Conservation (phyloP, 177 flowering plant genomes). For the Vitis hybrid region DNA sequence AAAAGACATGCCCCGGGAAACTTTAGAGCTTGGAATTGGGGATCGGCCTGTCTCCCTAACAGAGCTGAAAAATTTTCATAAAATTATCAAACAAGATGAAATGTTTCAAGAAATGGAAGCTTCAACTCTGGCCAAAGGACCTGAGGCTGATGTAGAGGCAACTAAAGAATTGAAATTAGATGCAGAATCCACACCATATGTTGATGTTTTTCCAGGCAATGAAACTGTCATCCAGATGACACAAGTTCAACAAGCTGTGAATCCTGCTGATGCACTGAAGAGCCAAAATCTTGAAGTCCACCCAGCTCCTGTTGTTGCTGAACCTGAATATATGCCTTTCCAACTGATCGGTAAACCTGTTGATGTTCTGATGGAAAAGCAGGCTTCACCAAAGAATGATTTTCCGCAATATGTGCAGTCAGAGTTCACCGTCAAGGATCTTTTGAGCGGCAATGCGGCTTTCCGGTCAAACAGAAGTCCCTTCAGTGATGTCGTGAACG, state of each 20-base stretch:
- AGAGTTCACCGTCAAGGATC: slow-evolving; percentile 10
- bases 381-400: slow-evolving; percentile 6
- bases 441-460: not conserved
- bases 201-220: slow-evolving; percentile 1
- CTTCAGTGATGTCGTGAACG: slow-evolving; percentile 3
- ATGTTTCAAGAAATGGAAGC: slow-evolving; percentile 19
- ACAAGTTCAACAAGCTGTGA: slow-evolving; percentile 9
- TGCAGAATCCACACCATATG: slow-evolving; percentile 5
- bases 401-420: not conserved
- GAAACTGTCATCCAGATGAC: slow-evolving; percentile 4
- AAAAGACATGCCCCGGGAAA: slow-evolving; percentile 9
- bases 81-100: slow-evolving; percentile 19
- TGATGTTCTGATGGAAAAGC: slow-evolving; percentile 13
- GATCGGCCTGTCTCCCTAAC: slow-evolving; percentile 9
- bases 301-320: slow-evolving; percentile 10
- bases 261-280: slow-evolving; percentile 12
- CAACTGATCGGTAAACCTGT: slow-evolving; percentile 5
- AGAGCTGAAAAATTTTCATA: slow-evolving; percentile 6
- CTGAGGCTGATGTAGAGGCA: slow-evolving; percentile 5
- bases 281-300: slow-evolving; percentile 11
- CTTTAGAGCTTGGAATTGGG: slow-evolving; percentile 7
- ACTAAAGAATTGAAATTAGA: slow-evolving; percentile 9
- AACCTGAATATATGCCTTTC: slow-evolving; percentile 7
- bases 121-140: slow-evolving; percentile 1
- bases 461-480: slow-evolving; percentile 3